Evolutionary conservation across 108 stramenopile species (phyloP), one percentile per base, ranked within the genome.

Genomic region (Nitzschia putrida): DNA sequence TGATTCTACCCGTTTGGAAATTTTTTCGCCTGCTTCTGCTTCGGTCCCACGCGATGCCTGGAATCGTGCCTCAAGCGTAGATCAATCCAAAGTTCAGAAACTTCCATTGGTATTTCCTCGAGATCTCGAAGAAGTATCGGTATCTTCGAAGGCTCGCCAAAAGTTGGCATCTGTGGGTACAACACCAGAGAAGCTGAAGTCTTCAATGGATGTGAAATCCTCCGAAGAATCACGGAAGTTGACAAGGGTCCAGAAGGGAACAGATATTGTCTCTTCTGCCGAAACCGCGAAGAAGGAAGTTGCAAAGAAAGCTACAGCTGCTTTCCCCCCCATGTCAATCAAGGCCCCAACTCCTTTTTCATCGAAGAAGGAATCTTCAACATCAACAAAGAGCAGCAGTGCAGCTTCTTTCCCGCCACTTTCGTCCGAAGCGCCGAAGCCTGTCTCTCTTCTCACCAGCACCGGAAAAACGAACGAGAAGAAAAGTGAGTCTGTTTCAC

Each of bases 151-250:
- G 5, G 82, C 85, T 7, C 83, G 86, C 47, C 22, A 78, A 16
- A 85, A 85, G 7, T 80, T 92, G 9, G 83, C 87, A 0, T 55
- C 67, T 42, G 84, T 88, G 70, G 91, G 91, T 56, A 89, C 85
- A 11, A 86, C 85, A 6, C 91, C 91, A 2, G 91, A 92, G 34
- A 83, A 81, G 64, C 56, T 92, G 21, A 70, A 84, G 16, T 45
- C 75, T 34, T 64, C 76, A n/a, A 29, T 76, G 25, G 83, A 74
- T 23, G 71, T 83, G 3, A 71, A 71, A 49, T 61, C 52, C 20
- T 8, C 42, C 37, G 3, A 34, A 34, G 4, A 34, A 34, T 3
- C 29, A 34, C 29, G 29, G 4, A 1, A 34, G 29, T 34, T 34
- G 29, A 34, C 29, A 34, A 34, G 4, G 29, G 29, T 34, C 29